These are phyloP conservation scores for Malassezia globosa DNA, from an alignment of 1,284 basidiomycete genomes.

Conservation along the genomic window DNA sequence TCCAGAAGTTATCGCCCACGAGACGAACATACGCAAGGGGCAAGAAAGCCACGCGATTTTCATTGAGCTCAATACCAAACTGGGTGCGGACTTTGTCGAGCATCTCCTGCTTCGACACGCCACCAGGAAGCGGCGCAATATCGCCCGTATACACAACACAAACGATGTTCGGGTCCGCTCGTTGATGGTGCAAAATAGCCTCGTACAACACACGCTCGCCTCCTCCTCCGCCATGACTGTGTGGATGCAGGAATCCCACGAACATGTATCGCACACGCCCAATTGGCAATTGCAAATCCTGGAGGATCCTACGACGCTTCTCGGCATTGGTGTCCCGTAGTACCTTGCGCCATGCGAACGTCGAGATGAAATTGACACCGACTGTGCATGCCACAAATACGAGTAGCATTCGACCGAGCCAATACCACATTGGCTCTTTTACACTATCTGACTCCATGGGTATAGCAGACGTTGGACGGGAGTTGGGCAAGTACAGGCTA, in stretches of 20 bases:
- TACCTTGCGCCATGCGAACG: conserved; percentile 9
- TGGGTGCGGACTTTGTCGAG: conserved; percentile 53
- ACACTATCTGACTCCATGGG: no score
- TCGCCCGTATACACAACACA: conserved; percentile 75
- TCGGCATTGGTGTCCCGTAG: conserved; percentile 12
- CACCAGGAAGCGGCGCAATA: conserved; percentile 7
- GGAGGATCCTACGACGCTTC: conserved; percentile 8
- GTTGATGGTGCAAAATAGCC: conserved; percentile 68
- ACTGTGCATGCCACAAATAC: background rate
- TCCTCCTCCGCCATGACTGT: conserved; percentile 93
- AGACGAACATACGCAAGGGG: conserved; percentile 62
- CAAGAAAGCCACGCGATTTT: conserved; percentile 61
- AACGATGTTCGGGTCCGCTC: conserved; percentile 60
- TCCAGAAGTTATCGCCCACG: conserved; percentile 75
- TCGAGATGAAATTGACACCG: conserved; percentile 2
- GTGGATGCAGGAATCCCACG: conserved; percentile 81
- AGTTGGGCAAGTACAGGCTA: no score
- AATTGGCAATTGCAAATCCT: background rate
- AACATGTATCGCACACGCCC: conserved; percentile 14
- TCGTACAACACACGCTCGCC: conserved; percentile 94
- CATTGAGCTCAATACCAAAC: conserved; percentile 67
- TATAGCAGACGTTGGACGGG: no score
- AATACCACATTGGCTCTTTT: no score
- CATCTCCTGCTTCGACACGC: conserved; percentile 63
- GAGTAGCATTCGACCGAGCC: background rate